Evolutionary conservation across 1,284 basidiomycete species (phyloP), one percentile per base, ranked within the genome.

Genomic region (Melanopsichium pennsylvanicum): DNA sequence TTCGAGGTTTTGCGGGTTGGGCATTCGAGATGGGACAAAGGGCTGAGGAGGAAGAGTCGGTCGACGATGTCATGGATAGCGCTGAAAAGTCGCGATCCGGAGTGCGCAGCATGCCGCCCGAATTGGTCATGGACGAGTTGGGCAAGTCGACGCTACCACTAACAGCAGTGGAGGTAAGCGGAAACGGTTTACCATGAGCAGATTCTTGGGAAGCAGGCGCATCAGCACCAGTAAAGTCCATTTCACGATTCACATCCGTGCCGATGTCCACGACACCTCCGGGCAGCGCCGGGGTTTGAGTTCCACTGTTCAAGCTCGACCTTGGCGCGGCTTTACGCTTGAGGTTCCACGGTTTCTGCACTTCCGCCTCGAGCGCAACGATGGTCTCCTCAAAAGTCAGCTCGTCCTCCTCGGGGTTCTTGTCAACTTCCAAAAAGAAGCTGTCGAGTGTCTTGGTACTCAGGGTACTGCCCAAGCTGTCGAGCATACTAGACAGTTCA

Each of bases 401-500:
- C 72, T 91, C 88, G 63, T 89, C 92, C 19, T 84, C 83, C 4
- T 86, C 85, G 0, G 88, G 85, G 8, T 86, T 67, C 84, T 83
- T 92, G 92, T 69, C 85, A 85, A 76, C 85, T 8, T 54, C 48
- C 2, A 32, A 18, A 43, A 74, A 80, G 37, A 74, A 76, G 87
- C 85, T 8, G 84, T 86, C 83, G 90, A 97, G 85, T 1, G 95
- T 98, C 42, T 87, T 84, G 0, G 82, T 83, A 4, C 91, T 91
- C 32, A 98, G 86, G 0, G 95, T 97, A 2, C 93, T 95, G 4
- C 94, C 93, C 25, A 98, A 87, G 5, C 93, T 96, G 83, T 97
- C 93, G 45, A 98, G 88, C 92, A 97, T 95, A n/a, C 91, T 90
- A 0, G 89, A 90, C 21, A 98, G 85, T 82, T 98, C 95, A 47